phyloP scores from a whole-genome alignment of 768 basidiomycete species.

The Pilatotrama ljubarskyi region DNA sequence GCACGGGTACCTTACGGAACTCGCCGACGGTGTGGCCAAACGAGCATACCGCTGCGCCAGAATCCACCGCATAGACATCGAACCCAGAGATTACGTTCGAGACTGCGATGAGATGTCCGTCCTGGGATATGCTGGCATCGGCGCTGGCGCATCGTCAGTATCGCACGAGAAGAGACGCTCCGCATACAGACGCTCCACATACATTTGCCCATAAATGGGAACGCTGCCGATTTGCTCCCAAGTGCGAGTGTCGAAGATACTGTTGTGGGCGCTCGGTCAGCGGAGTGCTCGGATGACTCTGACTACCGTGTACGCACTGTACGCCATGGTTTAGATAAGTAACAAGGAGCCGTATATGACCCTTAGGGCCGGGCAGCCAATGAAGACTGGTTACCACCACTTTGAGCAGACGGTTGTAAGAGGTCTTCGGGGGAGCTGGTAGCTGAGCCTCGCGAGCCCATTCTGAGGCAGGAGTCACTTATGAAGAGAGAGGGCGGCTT shows the following conservation, averaged over 20 bases:
- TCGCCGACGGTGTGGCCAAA: neutral
- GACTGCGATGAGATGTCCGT: neutral
- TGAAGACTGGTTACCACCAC: conserved; percentile 4
- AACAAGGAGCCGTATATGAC: neutral
- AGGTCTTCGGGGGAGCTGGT: neutral
- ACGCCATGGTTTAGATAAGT: conserved; percentile 14
- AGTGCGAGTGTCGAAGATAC: neutral
- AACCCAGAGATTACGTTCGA: conserved; percentile 12
- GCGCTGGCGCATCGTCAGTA: neutral
- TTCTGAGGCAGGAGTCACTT: neutral
- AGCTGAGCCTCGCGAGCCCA: neutral
- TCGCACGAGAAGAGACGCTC: neutral
- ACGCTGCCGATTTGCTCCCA: conserved; percentile 8
- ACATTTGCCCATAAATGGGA: conserved; percentile 3
- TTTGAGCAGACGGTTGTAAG: neutral
- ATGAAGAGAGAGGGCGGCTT: too few relatives aligned
- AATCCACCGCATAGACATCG: conserved; percentile 2
- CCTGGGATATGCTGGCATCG: neutral
- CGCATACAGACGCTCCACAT: neutral
- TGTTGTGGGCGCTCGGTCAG: neutral
- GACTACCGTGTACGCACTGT: too few relatives aligned
- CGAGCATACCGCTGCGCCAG: neutral
- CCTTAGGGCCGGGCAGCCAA: neutral
- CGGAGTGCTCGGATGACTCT: too few relatives aligned
- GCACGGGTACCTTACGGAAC: neutral